phyloP scores from a whole-genome alignment of 306 rosid genomes.

The Trichosanthes cucumerina region DNA sequence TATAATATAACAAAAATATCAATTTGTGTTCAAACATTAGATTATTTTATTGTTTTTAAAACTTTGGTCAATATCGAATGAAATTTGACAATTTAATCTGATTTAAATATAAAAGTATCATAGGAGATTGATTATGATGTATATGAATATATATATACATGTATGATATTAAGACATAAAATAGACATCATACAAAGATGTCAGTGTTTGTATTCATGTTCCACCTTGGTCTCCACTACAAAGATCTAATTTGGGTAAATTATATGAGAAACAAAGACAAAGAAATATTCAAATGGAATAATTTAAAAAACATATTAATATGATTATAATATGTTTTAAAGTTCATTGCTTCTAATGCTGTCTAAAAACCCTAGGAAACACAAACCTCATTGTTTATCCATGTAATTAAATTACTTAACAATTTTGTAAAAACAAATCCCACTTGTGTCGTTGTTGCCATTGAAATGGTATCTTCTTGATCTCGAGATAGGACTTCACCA shows the following conservation, averaged over 20 bases:
- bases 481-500: not conserved
- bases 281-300: not conserved
- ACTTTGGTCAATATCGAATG: not conserved
- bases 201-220: constrained; percentile 37
- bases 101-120: not conserved
- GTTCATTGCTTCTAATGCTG: constrained; percentile 40
- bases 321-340: not conserved
- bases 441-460: constrained; percentile 3
- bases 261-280: not conserved
- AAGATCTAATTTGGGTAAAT: constrained; percentile 4
- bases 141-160: not conserved
- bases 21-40: not conserved
- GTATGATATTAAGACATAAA: not conserved
- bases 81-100: not conserved
- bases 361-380: constrained; percentile 38
- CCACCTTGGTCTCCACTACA: constrained; percentile 36
- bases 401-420: not conserved
- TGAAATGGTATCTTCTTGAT: constrained; percentile 2
- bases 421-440: constrained; percentile 5
- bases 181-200: constrained; percentile 8
- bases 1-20: not conserved
- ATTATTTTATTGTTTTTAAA: not conserved
- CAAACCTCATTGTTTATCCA: constrained; percentile 11
- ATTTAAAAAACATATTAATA: constrained; percentile 3
- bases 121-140: not conserved